phyloP scores from a whole-genome alignment of 495 filamentous ascomycete species.

The Letharia lupina region DNA sequence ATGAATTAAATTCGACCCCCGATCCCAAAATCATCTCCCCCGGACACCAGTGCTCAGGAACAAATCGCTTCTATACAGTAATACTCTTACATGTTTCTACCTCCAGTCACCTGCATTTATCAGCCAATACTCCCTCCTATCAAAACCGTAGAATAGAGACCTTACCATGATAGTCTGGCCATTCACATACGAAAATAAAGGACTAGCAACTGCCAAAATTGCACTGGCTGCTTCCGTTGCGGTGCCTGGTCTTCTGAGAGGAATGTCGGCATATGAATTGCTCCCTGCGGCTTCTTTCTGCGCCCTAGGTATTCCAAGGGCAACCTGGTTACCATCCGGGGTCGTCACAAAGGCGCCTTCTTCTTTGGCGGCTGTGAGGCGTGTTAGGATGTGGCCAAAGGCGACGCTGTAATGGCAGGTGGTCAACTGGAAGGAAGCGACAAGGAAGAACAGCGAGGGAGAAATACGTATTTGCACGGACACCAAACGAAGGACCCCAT shows the following conservation, averaged over 20 bases:
- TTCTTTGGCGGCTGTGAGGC: conserved; percentile 74
- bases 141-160: neutral
- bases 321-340: conserved; percentile 67
- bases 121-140: neutral
- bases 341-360: conserved; percentile 66
- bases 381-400: conserved; percentile 70
- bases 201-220: conserved; percentile 73
- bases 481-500: conserved; percentile 79
- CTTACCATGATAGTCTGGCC: conserved; percentile 61
- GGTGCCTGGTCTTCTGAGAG: conserved; percentile 63
- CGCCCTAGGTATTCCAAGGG: conserved; percentile 62
- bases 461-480: conserved; percentile 60
- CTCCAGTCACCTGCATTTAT: conserved; percentile 59
- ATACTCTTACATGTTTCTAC: conserved; percentile 60
- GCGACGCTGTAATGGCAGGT: conserved; percentile 39
- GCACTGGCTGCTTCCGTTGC: conserved; percentile 70
- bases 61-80: neutral
- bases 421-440: neutral
- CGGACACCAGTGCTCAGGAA: neutral
- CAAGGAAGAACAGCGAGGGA: neutral
- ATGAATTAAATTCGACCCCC: neutral
- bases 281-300: conserved; percentile 35
- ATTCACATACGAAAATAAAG: conserved; percentile 70
- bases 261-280: conserved; percentile 58
- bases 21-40: neutral